These are phyloP conservation scores for Ailanthus altissimus DNA, from an alignment of 345 rosid species.

Conservation along the genomic window DNA sequence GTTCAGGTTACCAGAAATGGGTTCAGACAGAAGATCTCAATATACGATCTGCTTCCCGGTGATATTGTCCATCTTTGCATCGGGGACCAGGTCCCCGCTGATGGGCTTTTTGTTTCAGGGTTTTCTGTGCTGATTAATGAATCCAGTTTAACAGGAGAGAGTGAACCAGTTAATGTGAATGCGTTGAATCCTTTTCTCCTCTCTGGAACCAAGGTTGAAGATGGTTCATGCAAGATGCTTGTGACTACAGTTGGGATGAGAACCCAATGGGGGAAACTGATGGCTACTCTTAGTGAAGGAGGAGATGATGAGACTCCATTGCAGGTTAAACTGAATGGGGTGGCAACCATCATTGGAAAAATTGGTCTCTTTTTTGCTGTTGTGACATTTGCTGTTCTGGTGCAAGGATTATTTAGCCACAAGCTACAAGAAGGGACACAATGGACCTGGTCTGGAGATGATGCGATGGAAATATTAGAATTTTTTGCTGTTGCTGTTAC, in stretches of 20 bases:
- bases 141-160: constrained; percentile 73
- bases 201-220: constrained; percentile 74
- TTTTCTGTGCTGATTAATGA: constrained; percentile 64
- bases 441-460: constrained; percentile 71
- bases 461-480: constrained; percentile 64
- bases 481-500: constrained; percentile 85
- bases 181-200: constrained; percentile 59
- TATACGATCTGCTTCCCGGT: constrained; percentile 73
- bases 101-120: constrained; percentile 67
- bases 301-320: constrained; percentile 87
- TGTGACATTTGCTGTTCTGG: constrained; percentile 72
- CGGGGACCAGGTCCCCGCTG: constrained; percentile 83
- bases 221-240: constrained; percentile 82
- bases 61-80: constrained; percentile 70
- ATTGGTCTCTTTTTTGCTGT: constrained; percentile 77
- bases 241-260: constrained; percentile 90
- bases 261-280: constrained; percentile 86
- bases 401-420: constrained; percentile 63
- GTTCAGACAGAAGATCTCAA: constrained; percentile 54
- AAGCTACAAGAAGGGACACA: constrained; percentile 52
- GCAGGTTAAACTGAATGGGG: constrained; percentile 79
- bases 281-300: constrained; percentile 78
- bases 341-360: constrained; percentile 78
- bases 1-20: constrained; percentile 68
- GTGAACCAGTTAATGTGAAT: constrained; percentile 53